Conservation (phyloP, 345 rosid species). For the Triadica sebifera region DNA sequence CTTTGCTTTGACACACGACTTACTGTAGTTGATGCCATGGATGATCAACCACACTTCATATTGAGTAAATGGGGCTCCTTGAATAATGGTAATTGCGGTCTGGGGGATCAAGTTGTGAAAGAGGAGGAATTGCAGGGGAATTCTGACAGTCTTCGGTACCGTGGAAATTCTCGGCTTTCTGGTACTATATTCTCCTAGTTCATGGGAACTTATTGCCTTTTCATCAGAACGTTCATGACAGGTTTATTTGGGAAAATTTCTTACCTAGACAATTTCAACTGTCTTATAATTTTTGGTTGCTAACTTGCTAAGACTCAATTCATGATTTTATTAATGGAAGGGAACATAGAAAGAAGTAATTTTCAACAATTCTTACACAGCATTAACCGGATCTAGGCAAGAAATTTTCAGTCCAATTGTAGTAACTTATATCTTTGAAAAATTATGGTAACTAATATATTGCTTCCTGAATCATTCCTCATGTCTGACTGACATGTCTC, state of each 20-base stretch:
- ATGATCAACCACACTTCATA: conserved; percentile 46
- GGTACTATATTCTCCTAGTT: conserved; percentile 40
- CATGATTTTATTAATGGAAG: too few species aligned
- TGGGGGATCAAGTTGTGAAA: conserved; percentile 26
- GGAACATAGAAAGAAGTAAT: too few species aligned
- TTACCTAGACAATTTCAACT: neutral
- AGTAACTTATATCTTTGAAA: too few species aligned
- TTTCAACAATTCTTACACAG: too few species aligned
- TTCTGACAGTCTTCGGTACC: conserved; percentile 40
- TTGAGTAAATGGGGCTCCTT: conserved; percentile 70
- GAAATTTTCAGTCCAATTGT: too few species aligned
- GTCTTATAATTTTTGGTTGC: neutral
- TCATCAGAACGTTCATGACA: neutral
- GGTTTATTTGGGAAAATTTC: too few species aligned
- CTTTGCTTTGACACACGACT: conserved; percentile 14
- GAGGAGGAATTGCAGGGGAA: conserved; percentile 33
- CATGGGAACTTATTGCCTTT: neutral
- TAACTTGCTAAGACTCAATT: too few species aligned
- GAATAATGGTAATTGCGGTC: conserved; percentile 27
- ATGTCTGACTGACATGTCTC: neutral
- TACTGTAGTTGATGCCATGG: conserved; percentile 42
- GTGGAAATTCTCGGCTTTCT: conserved; percentile 39
- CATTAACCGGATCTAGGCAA: too few species aligned
- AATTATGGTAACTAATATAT: neutral
- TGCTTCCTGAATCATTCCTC: neutral